Percentiles rank a stretch among this genome's conserved stretches.
These are phyloP conservation scores for Eucalyptus tenuipes DNA, from an alignment of 345 rosid species.

Conservation along the genomic window DNA sequence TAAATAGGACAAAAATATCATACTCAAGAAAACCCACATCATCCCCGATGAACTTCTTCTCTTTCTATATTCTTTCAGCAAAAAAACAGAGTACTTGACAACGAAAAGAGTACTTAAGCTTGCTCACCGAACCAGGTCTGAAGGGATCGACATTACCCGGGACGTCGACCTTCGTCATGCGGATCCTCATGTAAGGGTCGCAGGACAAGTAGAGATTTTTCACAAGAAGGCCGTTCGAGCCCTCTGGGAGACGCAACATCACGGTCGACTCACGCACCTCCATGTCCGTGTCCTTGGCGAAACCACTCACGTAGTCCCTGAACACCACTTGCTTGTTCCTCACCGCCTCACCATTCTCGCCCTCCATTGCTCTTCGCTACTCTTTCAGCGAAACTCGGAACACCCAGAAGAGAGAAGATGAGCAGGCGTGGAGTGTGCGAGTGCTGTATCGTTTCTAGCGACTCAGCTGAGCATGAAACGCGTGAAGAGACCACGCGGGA, in stretches of 20 bases:
- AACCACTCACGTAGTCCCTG: conserved; percentile 19
- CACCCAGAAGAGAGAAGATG: background rate
- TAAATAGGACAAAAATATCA: too few relatives aligned
- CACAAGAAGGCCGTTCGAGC: background rate
- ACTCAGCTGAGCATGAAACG: background rate
- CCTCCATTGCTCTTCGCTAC: background rate
- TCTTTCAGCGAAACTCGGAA: background rate
- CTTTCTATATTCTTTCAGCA: too few relatives aligned
- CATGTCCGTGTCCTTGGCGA: conserved; percentile 32
- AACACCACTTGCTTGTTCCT: conserved; percentile 34
- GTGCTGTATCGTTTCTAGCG: background rate
- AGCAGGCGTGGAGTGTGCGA: background rate
- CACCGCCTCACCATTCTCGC: background rate
- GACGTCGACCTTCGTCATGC: background rate
- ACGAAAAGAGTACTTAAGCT: background rate
- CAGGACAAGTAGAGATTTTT: background rate
- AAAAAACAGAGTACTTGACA: background rate
- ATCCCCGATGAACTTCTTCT: too few relatives aligned
- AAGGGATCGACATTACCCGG: background rate
- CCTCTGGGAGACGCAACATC: background rate
- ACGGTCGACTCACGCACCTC: background rate
- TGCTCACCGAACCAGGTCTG: background rate
- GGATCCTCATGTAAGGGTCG: background rate
- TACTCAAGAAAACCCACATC: too few relatives aligned
- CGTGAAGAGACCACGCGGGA: background rate